Evolutionary conservation across 768 basidiomycete species (phyloP), one percentile per base, ranked within the genome.

Genomic region (Harrya chromipes): DNA sequence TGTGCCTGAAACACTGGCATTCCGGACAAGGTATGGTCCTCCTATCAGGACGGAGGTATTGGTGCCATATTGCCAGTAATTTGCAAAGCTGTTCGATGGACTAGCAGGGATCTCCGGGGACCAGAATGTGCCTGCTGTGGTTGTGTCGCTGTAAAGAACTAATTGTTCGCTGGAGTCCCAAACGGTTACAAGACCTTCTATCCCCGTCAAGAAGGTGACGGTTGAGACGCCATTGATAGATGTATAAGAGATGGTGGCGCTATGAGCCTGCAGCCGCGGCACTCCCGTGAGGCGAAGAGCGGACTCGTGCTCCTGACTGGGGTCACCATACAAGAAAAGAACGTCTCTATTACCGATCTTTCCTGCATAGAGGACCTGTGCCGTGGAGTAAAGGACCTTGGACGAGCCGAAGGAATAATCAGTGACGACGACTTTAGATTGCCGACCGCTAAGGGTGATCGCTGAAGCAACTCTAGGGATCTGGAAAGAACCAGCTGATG

Each of bases 11-110:
- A 84, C 69, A 14, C 68, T 68, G 0, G 81, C 84, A 34, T 68
- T 76, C 23, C 84, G 80, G 6, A 85, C 82, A 27, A 85, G 75
- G 55, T 84, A 79, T 0, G 84, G 84, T 0, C 84, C 84, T 19
- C 80, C 79, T 21, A 85, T 74, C 1, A 93, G 71, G 21, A 87
- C 72, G 11, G 84, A 80, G 4, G 74, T 63, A 57, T 90, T 90
- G 20, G 85, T 83, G 23, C 90, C 89, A 43, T 88, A 70, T 45
- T 81, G 74, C 84, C 85, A 91, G 73, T 74, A 90, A 56, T 79
- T 81, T 36, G 70, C 71, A 47, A 84, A 73, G 12, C 75, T 71
- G 24, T 74, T 68, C 4, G 60, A 65, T 17, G 52, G 36, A 6
- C 61, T 54, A 1, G 70, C 67, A 6, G 82, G 66, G 37, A 91